A percentile compares a stretch with the other conserved stretches of the same genome.
These are phyloP conservation scores for Dryas alaskensis DNA, from an alignment of 306 rosid genomes.

Conservation along the genomic window DNA sequence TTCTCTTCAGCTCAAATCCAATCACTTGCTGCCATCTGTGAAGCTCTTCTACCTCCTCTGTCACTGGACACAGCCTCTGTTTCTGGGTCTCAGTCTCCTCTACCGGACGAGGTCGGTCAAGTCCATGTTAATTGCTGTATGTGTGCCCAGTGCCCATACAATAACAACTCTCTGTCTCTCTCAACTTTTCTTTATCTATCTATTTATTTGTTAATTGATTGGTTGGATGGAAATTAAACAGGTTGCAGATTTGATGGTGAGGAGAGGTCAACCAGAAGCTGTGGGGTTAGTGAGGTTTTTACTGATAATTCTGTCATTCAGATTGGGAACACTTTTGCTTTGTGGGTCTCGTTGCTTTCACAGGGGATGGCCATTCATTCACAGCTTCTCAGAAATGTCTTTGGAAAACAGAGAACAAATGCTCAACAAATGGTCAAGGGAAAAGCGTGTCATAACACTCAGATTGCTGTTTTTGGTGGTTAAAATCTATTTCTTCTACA, in stretches of 20 bases:
- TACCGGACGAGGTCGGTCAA: no score
- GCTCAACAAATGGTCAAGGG: constrained; percentile 62
- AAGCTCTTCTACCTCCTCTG: constrained; percentile 65
- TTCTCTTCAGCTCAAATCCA: constrained; percentile 60
- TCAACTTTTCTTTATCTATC: not conserved
- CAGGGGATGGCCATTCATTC: constrained; percentile 72
- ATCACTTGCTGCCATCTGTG: constrained; percentile 61
- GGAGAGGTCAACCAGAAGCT: constrained; percentile 45
- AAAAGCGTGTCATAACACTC: constrained; percentile 41
- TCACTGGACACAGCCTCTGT: constrained; percentile 6
- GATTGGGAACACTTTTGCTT: constrained; percentile 66
- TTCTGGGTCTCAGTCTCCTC: no score
- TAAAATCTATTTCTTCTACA: constrained; percentile 65
- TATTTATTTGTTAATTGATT: not conserved
- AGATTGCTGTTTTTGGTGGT: constrained; percentile 49
- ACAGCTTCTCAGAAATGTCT: constrained; percentile 64
- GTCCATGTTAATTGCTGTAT: no score
- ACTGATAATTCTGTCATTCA: constrained; percentile 53
- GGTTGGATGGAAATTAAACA: constrained; percentile 16
- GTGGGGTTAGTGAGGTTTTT: constrained; percentile 38
- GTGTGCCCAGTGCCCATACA: no score
- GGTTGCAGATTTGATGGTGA: constrained; percentile 65
- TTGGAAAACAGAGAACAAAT: constrained; percentile 68
- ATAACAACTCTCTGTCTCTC: not conserved
- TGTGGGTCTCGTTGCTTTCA: constrained; percentile 64